Evolutionary conservation across 2,329 filamentous ascomycete genomes (phyloP).

Genomic region (Venturia effusa): DNA sequence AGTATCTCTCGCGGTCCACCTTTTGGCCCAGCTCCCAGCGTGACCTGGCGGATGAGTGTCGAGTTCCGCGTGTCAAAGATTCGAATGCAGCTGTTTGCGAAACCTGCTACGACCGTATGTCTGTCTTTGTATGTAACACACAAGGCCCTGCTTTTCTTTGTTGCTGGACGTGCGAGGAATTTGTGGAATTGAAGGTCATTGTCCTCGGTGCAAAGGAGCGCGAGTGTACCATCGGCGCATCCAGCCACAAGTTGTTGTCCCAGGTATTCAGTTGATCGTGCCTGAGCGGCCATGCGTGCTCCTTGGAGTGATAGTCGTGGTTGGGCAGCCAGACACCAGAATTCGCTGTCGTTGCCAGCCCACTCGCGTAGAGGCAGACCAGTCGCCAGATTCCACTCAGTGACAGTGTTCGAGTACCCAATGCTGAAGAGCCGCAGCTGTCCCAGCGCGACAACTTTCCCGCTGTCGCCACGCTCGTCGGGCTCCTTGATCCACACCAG

Average conservation of each 20-base stretch:
- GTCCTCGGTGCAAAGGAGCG: slow-evolving; percentile 77
- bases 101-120: slow-evolving; percentile 75
- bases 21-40: slow-evolving; percentile 65
- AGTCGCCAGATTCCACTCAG: slow-evolving; percentile 85
- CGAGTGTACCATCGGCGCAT: slow-evolving; percentile 82
- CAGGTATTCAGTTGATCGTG: slow-evolving; percentile 13
- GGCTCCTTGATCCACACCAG: slow-evolving; percentile 69
- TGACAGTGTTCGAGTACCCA: slow-evolving; percentile 82
- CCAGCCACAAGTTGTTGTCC: slow-evolving; percentile 65
- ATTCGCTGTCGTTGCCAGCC: slow-evolving; percentile 86
- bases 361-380: slow-evolving; percentile 70
- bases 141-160: slow-evolving; percentile 79
- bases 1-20: slow-evolving; percentile 77
- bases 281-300: slow-evolving; percentile 13
- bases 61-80: slow-evolving; percentile 79
- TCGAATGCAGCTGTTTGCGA: slow-evolving; percentile 92
- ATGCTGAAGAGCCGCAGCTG: slow-evolving; percentile 88
- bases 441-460: background rate
- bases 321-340: slow-evolving; percentile 91
- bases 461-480: slow-evolving; percentile 43
- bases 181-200: slow-evolving; percentile 71
- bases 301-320: slow-evolving; percentile 42
- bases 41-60: slow-evolving; percentile 68
- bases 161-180: slow-evolving; percentile 62
- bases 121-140: slow-evolving; percentile 84